These are phyloP conservation scores for Penicillium pancosmium DNA, from an alignment of 495 filamentous ascomycete species.

Conservation along the genomic window DNA sequence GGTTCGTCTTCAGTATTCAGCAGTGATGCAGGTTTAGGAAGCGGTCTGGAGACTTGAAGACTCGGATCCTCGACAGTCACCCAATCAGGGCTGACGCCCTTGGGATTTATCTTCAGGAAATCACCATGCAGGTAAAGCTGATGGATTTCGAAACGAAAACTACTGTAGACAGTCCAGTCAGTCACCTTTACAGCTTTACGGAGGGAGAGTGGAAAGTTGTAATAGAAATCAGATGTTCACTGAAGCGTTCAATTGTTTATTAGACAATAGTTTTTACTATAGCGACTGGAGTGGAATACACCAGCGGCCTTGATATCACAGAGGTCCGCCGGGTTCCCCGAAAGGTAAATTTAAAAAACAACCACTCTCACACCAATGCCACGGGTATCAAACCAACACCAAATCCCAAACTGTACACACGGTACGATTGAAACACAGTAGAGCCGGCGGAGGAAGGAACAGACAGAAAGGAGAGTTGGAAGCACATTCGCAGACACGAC, in stretches of 20 bases:
- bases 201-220: too few species aligned
- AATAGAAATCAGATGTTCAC: background rate
- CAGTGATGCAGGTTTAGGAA: too few species aligned
- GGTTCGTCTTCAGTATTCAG: too few species aligned
- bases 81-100: too few species aligned
- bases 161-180: background rate
- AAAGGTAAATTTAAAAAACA: slow-evolving; percentile 10
- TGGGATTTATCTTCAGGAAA: too few species aligned
- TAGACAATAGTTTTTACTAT: slow-evolving; percentile 29
- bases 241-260: slow-evolving; percentile 21
- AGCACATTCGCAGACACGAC: slow-evolving; percentile 16
- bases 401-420: slow-evolving; percentile 22
- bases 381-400: slow-evolving; percentile 33
- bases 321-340: slow-evolving; percentile 10
- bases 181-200: background rate
- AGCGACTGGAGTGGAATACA: slow-evolving; percentile 25
- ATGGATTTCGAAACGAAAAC: too few species aligned
- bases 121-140: too few species aligned
- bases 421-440: slow-evolving; percentile 17
- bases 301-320: slow-evolving; percentile 5
- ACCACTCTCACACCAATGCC: slow-evolving; percentile 26
- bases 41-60: too few species aligned
- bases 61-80: too few species aligned
- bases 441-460: slow-evolving; percentile 20
- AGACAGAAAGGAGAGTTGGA: slow-evolving; percentile 7